Base-by-base conservation (phyloP, 2,329 filamentous ascomycete species). In the Fonsecaea nubica region DNA sequence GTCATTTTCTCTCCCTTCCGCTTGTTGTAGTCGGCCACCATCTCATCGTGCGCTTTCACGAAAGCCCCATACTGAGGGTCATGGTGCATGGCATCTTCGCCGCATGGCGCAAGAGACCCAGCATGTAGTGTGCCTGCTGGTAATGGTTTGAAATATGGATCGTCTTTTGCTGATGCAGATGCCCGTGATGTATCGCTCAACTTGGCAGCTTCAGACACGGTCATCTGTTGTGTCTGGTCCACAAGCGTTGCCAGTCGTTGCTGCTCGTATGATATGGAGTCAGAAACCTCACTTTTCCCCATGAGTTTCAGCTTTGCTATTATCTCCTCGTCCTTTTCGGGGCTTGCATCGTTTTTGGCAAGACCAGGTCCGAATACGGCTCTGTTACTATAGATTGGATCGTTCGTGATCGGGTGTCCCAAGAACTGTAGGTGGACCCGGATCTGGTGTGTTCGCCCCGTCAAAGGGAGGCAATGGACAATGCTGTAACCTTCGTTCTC, bases 301-400 rank as follows among this genome's bases (percentile, higher is more conserved):
- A 99, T 97, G 36, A 89, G 87, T 36, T 89, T 88, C 3, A 99
- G 85, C 1, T 92, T 87, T 21, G 89, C 89, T 77, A 99, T 93
- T 72, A 99, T 90, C 75, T 96, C 92, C 67, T 95, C 91, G 77
- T 99, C 95, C 50, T 90, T 88, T 64, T 92, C 90, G 32, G 86
- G 85, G 21, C 84, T 84, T 2, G 86, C 88, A 58, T 94, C 90
- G 13, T 83, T 82, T 57, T 81, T 86, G 15, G 92, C 95, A 0
- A 99, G 86, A 9, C 89, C 85, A 0, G 89, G 83, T 0, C 95
- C 95, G 84, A 96, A 99, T 10, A 99, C 95, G 64, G 89, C 89
- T 75, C 92, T 89, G 76, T 99, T 99, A 74, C 92, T 93, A 78
- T 99, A 99, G 73, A 99, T 98, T 7, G 95, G 95, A 76, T 99